Conservation (phyloP, 345 rosid genomes). For the Salix brachista region DNA sequence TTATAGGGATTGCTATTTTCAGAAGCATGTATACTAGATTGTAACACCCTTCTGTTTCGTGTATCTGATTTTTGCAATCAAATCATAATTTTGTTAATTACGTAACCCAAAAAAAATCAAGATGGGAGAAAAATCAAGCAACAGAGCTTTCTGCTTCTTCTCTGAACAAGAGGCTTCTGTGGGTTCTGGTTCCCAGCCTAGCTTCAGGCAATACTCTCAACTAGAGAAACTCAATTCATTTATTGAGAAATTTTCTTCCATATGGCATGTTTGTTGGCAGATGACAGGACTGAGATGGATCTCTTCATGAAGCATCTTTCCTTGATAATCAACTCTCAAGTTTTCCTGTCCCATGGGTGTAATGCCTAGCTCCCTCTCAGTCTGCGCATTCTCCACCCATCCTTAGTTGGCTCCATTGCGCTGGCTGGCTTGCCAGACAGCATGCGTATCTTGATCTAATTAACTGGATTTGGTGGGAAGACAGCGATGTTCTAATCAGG, state of each 20-base stretch:
- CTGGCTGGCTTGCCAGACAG: neutral
- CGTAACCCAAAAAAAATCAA: neutral
- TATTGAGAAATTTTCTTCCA: neutral
- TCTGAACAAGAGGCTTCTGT: neutral
- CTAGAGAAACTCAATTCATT: neutral
- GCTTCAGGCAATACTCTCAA: neutral
- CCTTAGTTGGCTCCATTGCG: neutral
- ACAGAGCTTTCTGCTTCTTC: neutral
- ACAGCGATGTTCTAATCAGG: neutral
- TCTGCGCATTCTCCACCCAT: constrained; percentile 1
- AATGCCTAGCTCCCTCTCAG: constrained; percentile 8
- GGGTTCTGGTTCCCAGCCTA: neutral
- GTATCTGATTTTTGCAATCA: neutral
- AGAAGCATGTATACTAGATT: neutral
- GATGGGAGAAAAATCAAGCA: neutral
- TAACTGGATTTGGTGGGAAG: neutral
- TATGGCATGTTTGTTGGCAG: neutral
- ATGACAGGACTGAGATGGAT: neutral
- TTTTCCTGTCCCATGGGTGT: constrained; percentile 53
- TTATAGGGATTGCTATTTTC: neutral
- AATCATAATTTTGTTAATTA: no score
- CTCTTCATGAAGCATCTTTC: constrained; percentile 39
- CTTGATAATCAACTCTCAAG: constrained; percentile 32
- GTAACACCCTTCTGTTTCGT: neutral
- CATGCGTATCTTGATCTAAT: neutral